Conservation (phyloP, 768 basidiomycete species). For the Suillus tomentosus region DNA sequence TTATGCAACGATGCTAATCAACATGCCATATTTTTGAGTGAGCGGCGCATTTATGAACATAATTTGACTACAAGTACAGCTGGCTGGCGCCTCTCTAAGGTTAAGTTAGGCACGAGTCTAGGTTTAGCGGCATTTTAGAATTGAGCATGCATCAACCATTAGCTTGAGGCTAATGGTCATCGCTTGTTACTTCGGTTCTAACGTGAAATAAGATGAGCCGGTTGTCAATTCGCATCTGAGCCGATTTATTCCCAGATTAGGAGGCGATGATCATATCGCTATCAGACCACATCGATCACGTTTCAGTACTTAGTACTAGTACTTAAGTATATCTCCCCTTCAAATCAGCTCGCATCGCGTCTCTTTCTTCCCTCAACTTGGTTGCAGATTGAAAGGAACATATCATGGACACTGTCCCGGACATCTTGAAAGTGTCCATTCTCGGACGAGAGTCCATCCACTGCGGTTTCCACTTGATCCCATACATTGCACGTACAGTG, state of each 20-base stretch:
- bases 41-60: no score
- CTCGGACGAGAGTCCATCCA: slow-evolving; percentile 87
- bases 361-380: background rate
- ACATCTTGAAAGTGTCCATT: slow-evolving; percentile 80
- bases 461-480: slow-evolving; percentile 89
- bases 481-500: slow-evolving; percentile 81
- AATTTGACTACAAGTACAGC: no score
- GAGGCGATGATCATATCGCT: background rate
- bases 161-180: background rate
- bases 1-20: no score
- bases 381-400: background rate
- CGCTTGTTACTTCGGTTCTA: background rate
- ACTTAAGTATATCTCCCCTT: background rate
- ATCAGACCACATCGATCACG: background rate
- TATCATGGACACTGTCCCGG: slow-evolving; percentile 36
- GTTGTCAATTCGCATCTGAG: background rate
- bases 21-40: no score
- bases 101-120: no score
- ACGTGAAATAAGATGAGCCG: background rate
- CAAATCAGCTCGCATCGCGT: background rate
- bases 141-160: no score
- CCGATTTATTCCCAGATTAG: slow-evolving; percentile 5
- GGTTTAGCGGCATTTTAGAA: no score
- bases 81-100: no score
- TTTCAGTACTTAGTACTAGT: background rate